Evolutionary conservation across 1,139 yeast species (phyloP).

Genomic region (Eremothecium sinecaudum): DNA sequence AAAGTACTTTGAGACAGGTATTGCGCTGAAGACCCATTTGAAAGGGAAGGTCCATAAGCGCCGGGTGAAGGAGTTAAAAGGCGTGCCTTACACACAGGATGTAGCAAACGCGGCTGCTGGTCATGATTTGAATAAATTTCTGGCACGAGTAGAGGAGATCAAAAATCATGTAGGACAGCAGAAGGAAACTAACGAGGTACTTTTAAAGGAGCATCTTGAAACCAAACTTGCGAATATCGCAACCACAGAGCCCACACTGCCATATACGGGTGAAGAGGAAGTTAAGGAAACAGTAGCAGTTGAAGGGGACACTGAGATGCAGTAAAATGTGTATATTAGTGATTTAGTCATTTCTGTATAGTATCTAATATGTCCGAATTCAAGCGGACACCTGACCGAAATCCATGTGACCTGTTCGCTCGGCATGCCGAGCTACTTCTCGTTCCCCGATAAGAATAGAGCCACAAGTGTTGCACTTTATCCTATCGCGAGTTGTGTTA

Average conservation of each 20-base stretch:
- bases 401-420: slow-evolving; percentile 49
- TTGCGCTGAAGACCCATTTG: slow-evolving; percentile 62
- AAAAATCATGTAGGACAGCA: slow-evolving; percentile 31
- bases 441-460: slow-evolving; percentile 50
- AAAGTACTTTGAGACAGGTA: slow-evolving; percentile 74
- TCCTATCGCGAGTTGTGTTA: slow-evolving; percentile 52
- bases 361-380: slow-evolving; percentile 4
- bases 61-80: slow-evolving; percentile 64
- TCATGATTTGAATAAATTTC: slow-evolving; percentile 55
- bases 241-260: slow-evolving; percentile 29
- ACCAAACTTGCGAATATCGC: slow-evolving; percentile 21
- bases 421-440: slow-evolving; percentile 61
- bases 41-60: slow-evolving; percentile 77
- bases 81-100: slow-evolving; percentile 73
- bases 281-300: background rate
- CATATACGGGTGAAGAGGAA: slow-evolving; percentile 15
- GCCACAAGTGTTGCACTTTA: slow-evolving; percentile 53
- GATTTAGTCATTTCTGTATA: slow-evolving; percentile 1
- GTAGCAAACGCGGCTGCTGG: slow-evolving; percentile 93
- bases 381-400: slow-evolving; percentile 44
- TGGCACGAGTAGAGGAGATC: slow-evolving; percentile 51
- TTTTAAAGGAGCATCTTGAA: slow-evolving; percentile 24
- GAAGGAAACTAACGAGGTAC: slow-evolving; percentile 24
- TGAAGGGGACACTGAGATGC: no score
- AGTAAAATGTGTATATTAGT: no score